phyloP scores from a whole-genome alignment of 148 eudicot genomes.

The Linanthus parryae region DNA sequence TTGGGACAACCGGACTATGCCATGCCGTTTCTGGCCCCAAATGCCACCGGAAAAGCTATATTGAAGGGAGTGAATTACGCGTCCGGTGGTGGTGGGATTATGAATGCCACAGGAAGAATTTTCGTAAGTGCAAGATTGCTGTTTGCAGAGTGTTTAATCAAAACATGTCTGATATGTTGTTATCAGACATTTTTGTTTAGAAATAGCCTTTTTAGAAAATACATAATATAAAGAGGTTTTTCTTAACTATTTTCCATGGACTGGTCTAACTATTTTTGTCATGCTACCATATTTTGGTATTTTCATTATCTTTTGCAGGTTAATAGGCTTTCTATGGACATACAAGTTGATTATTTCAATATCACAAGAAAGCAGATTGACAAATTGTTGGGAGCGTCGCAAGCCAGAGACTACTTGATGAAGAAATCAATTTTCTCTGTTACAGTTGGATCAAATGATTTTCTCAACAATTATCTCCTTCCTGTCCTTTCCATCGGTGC shows the following conservation, averaged over 20 bases:
- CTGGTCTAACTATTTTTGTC: too few relatives aligned
- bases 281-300: neutral
- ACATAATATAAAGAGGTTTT: too few relatives aligned
- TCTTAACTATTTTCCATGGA: too few relatives aligned
- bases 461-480: constrained; percentile 85
- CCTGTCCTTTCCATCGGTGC: constrained; percentile 78
- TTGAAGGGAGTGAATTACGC: constrained; percentile 88
- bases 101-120: constrained; percentile 85
- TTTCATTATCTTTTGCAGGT: constrained; percentile 33
- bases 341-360: constrained; percentile 86
- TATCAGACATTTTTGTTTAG: too few relatives aligned
- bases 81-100: constrained; percentile 92
- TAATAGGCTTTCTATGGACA: constrained; percentile 90
- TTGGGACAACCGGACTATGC: constrained; percentile 67
- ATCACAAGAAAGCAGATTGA: constrained; percentile 77
- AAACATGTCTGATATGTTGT: too few relatives aligned
- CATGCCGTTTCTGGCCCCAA: constrained; percentile 76
- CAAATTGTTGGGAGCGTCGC: constrained; percentile 56
- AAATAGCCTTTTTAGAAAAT: too few relatives aligned
- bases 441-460: constrained; percentile 86
- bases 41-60: constrained; percentile 64
- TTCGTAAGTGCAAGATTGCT: constrained; percentile 80
- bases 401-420: constrained; percentile 53
- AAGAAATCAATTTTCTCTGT: constrained; percentile 77
- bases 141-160: too few relatives aligned